Evolutionary conservation across 208 protist species (phyloP), one percentile per base, ranked within the genome.

Genomic region (Borovskyia barvae): DNA sequence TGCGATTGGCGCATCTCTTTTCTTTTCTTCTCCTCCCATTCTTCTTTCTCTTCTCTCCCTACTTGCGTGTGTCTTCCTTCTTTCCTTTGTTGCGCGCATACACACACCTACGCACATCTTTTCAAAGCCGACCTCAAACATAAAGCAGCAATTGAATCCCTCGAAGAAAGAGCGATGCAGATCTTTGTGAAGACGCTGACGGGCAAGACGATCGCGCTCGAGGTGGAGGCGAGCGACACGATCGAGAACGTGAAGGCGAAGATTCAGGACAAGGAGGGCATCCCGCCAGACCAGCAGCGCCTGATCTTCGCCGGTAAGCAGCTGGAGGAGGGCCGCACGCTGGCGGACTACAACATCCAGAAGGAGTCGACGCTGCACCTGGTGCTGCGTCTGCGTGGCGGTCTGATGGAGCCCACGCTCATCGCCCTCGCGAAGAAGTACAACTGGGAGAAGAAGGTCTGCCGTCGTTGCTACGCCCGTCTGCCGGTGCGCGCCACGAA

Each of bases 321-420:
- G 87, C 87, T 99, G 51, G 97, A 99, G 84, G 97, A 99, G 72
- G 97, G 93, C 77, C 90, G 97, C 58, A 98, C 97, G 45, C 87
- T 99, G 14, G 80, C 88, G 33, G 98, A 99, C 87, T 99, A 99
- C 96, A 98, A 98, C 90, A 98, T 99, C 82, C 97, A 99, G 89
- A 99, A 99, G 90, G 98, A 99, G 83, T 98, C 97, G 24, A 99
- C 98, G 53, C 93, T 99, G 29, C 98, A 99, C 82, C 85, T 99
- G 5, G 98, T 99, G 43, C 86, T 99, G 83, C 99, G 55, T 85
- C 81, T 95, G 35, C 80, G 89, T 65, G 89, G 89, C 64, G 89
- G 87, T 60, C 78, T 94, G 39, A 99, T 99, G 82, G 97, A 99
- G 89, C 98, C 98, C 42, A 97, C 98, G 25, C 95, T 99, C 19